Evolutionary conservation across 768 basidiomycete genomes (phyloP), one percentile per base, ranked within the genome.

Genomic region (Russula sp.): DNA sequence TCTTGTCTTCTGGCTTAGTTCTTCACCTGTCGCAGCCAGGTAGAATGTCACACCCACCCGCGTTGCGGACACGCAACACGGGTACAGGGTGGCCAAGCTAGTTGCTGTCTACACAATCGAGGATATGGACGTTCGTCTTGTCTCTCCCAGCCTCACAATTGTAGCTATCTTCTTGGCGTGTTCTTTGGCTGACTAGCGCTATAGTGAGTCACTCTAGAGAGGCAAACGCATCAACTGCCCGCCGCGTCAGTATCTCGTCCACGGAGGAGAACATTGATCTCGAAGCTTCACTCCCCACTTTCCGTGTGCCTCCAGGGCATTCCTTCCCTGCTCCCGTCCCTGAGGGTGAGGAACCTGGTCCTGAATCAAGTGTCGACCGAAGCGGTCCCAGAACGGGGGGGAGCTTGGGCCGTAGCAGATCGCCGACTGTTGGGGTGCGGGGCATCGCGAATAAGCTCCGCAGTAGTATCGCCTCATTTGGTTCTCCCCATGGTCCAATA

Each of bases 381-480:
- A 57, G 51, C 35, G 56, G 8, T 50, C 31, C 56, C 8, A 22
- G 64, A 22, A 42, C 35, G 3, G 34, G 58, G 47, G 48, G 6
- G 40, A 64, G 59, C 22, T 47, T 56, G 40, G 63, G 48, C 20
- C 63, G 63, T 47, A 63, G 65, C 58, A 66, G 61, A 45, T 68
- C 67, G 18, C 67, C 65, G 20, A 62, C 59, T 27, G 54, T 34
- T 14, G 34, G 27, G 16, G 66, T 66, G 13, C 65, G 61, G 16
- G 64, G 50, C 34, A 37, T 68, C 16, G 34, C 69, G 86, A 4
- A 79, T 83, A 1, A 82, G 72, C 72, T 77, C 62, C 72, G 86
- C 60, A 77, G 76, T 55, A 78, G 76, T 61, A 76, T 86, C 18
- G 55, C 62, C 18, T 64, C 69, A 80, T 73, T 64, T 82, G 84